Base-by-base conservation (phyloP, 345 rosid species). In the Psidium guajava region DNA sequence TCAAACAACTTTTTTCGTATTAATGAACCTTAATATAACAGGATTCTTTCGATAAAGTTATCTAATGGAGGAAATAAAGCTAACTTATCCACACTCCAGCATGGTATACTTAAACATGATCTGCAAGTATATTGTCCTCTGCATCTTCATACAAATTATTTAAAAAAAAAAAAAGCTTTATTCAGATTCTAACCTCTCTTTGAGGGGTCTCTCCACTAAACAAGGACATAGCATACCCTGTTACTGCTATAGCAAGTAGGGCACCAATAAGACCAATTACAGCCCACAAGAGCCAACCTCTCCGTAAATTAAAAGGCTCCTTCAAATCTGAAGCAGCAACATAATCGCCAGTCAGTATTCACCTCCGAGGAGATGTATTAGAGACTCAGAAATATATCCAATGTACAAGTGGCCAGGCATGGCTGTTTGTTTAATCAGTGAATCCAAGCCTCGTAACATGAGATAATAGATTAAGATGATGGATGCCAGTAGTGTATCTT, bases 201-300 rank as follows among this genome's bases (percentile, higher is more conserved):
- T 93, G 89, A 5, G 93, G 89, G 59, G 91, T 86, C 86, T 91
- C 94, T 27, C 92, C 92, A 91, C 84, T 86, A 80, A 91, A 91
- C 55, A 90, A 59, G 61, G 96, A 92, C 87, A 88, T 52, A 77
- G 86, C 90, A 87, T 84, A 89, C 84, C 95, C 94, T 18, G 89
- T 86, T 85, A 90, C 86, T 52, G 89, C 89, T 86, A 93, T 75
- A 84, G 88, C 92, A 59, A 89, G 64, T 36, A 93, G 36, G 54
- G 95, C 96, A 82, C 91, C 92, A 57, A 82, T 86, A 85, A 94
- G 93, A 84, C 96, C 93, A 83, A 91, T 82, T 82, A 86, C 92
- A 36, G 94, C 95, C 96, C 96, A 94, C 85, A 94, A 50, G 84
- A 93, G 86, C 96, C 96, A 94, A 14, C 96, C 96, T 87, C 82